Conservation (phyloP, 2,329 filamentous ascomycete genomes). For the Aspergillus aculeatinus region DNA sequence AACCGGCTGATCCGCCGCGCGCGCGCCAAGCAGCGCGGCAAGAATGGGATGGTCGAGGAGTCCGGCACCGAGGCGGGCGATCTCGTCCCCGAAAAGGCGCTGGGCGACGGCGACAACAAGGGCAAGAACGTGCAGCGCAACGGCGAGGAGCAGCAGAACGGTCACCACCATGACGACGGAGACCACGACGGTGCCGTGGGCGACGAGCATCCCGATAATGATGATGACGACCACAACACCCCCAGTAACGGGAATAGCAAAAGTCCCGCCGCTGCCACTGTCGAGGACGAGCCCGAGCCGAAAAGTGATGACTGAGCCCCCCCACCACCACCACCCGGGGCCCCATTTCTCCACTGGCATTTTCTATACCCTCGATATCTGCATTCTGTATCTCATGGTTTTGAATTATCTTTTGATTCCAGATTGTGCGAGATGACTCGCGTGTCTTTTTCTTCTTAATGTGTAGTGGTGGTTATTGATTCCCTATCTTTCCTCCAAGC, state of each 20-base stretch:
- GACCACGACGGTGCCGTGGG: neutral
- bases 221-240: neutral
- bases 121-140: slow-evolving; percentile 24
- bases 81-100: slow-evolving; percentile 18
- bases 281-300: neutral
- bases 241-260: neutral
- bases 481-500: too few species aligned
- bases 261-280: neutral
- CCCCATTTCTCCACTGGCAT: neutral
- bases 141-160: slow-evolving; percentile 4
- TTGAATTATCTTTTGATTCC: neutral
- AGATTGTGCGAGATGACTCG: neutral
- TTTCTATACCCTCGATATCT: slow-evolving; percentile 2
- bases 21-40: slow-evolving; percentile 16
- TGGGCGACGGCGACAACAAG: slow-evolving; percentile 16
- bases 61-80: slow-evolving; percentile 27
- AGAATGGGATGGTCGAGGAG: slow-evolving; percentile 22
- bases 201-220: neutral
- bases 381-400: neutral
- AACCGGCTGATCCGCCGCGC: slow-evolving; percentile 33
- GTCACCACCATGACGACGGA: neutral
- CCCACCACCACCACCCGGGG: too few species aligned
- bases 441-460: neutral
- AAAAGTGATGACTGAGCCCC: neutral
- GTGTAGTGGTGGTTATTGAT: too few species aligned